A percentile compares a stretch with the other conserved stretches of the same genome.
phyloP scores from a whole-genome alignment of 768 basidiomycete species.

The Rhizopogon roseolus region DNA sequence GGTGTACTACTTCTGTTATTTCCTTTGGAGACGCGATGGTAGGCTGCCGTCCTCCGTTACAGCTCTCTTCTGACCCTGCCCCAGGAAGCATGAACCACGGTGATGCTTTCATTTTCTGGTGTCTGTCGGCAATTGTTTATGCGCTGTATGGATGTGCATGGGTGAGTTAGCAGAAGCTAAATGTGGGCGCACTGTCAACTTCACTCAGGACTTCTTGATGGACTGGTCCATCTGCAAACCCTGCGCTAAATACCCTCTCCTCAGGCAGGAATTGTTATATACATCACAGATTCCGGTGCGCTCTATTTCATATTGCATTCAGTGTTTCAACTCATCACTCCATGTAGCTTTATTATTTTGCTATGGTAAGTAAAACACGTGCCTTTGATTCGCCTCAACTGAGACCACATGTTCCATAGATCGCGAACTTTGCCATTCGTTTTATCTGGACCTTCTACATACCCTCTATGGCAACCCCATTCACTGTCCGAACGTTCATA shows the following conservation, averaged over 20 bases:
- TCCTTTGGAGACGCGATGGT: slow-evolving; percentile 72
- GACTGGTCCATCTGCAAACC: slow-evolving; percentile 85
- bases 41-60: not conserved
- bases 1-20: slow-evolving; percentile 62
- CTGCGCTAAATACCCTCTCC: slow-evolving; percentile 48
- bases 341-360: slow-evolving; percentile 68
- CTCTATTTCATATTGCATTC: not conserved
- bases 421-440: slow-evolving; percentile 68
- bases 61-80: not conserved
- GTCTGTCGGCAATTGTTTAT: slow-evolving; percentile 56
- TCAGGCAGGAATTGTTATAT: slow-evolving; percentile 77
- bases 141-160: slow-evolving; percentile 73
- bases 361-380: slow-evolving; percentile 47
- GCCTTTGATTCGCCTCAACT: not conserved
- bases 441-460: slow-evolving; percentile 85
- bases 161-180: slow-evolving; percentile 43
- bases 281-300: slow-evolving; percentile 53
- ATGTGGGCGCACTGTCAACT: not conserved
- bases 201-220: slow-evolving; percentile 70
- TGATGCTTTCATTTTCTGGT: slow-evolving; percentile 61
- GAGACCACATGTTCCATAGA: slow-evolving; percentile 31
- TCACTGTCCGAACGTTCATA: slow-evolving; percentile 60
- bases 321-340: not conserved
- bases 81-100: slow-evolving; percentile 32
- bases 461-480: slow-evolving; percentile 42